Base-by-base conservation (phyloP, 768 basidiomycete species). In the Leccinum aurantiacum region DNA sequence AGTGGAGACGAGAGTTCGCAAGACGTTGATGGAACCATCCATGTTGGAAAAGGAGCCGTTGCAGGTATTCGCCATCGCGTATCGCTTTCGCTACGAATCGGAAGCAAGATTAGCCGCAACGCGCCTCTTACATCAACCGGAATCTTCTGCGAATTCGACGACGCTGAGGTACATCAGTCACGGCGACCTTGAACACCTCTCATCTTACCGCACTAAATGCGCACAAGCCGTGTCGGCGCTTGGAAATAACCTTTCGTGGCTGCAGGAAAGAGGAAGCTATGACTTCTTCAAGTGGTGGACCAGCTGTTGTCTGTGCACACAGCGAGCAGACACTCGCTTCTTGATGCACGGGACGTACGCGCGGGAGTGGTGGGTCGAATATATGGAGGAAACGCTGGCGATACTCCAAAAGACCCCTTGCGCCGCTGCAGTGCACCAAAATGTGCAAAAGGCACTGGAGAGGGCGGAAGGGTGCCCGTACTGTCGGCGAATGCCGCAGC, bases 51-150 rank as follows among this genome's bases (percentile, higher is more conserved):
- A 63, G 6, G 65, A 69, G 14, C 67, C 78, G 3, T 48, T 72
- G 11, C 65, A 63, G n/a, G 60, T 76, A 9, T 75, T 75, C 56
- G 70, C 72, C 10, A 67, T 78, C 54, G 78, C 77, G 14, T 69
- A 68, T 56, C 66, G 65, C n/a, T 73, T 69, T 53, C 62, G 65
- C 11, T 61, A 73, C 46, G 66, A 68, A 54, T 46, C 54, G 1
- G 78, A 79, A 63, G 71, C 71, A 3, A 69, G 58, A 53, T 48
- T 64, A 3, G 75, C 78, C 11, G 69, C 77, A 3, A 58, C 33
- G 29, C 59, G 58, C 59, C 61, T 75, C 29, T 61, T 78, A 22
- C 62, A 57, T 15, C 60, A 60, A 44, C 60, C 67, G 0, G n/a
- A 57, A n/a, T 59, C 60, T 19, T 46, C 58, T n/a, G 17, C 13